Percentiles rank a stretch among this genome's conserved stretches.
These are phyloP conservation scores for Phytopythium litorale DNA, from an alignment of 352 stramenopile species.

Conservation along the genomic window DNA sequence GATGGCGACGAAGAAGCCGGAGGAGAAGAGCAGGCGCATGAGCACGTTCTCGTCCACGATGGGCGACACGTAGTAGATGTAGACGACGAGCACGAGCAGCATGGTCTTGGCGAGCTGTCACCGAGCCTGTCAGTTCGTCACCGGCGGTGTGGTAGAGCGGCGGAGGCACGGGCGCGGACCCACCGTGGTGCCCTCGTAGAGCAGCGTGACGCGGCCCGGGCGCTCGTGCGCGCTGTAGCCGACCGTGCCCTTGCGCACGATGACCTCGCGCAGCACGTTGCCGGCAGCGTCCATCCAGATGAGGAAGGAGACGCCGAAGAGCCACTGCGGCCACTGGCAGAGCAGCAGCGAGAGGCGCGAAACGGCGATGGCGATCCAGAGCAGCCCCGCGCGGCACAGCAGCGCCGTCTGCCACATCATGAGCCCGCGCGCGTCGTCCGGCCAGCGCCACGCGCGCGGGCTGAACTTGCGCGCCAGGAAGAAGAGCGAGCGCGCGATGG, in stretches of 20 bases:
- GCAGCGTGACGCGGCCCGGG: slow-evolving; percentile 47
- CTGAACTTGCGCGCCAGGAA: slow-evolving; percentile 54
- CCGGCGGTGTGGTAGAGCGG: no score
- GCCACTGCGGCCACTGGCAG: slow-evolving; percentile 60
- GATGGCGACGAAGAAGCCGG: slow-evolving; percentile 69
- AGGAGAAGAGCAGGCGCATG: slow-evolving; percentile 50
- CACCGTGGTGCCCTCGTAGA: slow-evolving; percentile 62
- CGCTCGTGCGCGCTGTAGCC: slow-evolving; percentile 67
- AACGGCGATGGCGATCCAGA: slow-evolving; percentile 64
- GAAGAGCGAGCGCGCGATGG: slow-evolving; percentile 67
- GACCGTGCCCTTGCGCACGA: slow-evolving; percentile 55
- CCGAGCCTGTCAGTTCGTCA: no score
- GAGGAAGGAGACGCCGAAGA: slow-evolving; percentile 68
- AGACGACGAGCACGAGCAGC: slow-evolving; percentile 64
- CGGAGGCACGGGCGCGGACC: not conserved
- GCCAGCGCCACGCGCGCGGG: slow-evolving; percentile 63
- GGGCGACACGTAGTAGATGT: slow-evolving; percentile 66
- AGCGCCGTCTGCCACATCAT: slow-evolving; percentile 80
- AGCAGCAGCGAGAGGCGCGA: slow-evolving; percentile 59
- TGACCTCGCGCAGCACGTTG: slow-evolving; percentile 62
- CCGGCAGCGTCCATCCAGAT: slow-evolving; percentile 68
- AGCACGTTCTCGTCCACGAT: slow-evolving; percentile 48
- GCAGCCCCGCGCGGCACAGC: slow-evolving; percentile 52
- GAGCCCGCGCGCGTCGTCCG: slow-evolving; percentile 48
- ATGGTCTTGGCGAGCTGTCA: slow-evolving; percentile 58